A percentile compares a stretch with the other conserved stretches of the same genome.
phyloP scores from a whole-genome alignment of 1,284 basidiomycete genomes.

The Athelia sp. region DNA sequence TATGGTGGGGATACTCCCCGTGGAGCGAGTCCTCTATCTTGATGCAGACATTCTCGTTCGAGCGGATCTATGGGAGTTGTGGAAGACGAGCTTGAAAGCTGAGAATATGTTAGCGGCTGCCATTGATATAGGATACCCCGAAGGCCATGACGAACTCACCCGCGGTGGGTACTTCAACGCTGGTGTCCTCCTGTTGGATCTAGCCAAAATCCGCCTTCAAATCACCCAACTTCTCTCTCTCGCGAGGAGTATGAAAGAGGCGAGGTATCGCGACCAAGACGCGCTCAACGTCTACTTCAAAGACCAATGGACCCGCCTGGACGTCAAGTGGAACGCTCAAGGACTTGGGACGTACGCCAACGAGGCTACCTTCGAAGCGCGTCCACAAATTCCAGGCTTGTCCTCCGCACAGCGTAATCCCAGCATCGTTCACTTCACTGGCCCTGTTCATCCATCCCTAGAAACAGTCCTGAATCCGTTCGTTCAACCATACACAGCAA shows the following conservation, averaged over 20 bases:
- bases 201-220: conserved; percentile 30
- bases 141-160: conserved; percentile 33
- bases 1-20: conserved; percentile 38
- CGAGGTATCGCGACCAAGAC: conserved; percentile 44
- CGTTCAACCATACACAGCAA: conserved; percentile 49
- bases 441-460: conserved; percentile 43
- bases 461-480: conserved; percentile 43
- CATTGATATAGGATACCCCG: conserved; percentile 45
- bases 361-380: conserved; percentile 28
- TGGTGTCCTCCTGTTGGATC: conserved; percentile 48
- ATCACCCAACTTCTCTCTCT: conserved; percentile 21
- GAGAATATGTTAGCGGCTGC: conserved; percentile 38
- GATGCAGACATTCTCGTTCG: conserved; percentile 50
- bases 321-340: conserved; percentile 49
- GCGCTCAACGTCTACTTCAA: conserved; percentile 43
- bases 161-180: conserved; percentile 47
- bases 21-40: conserved; percentile 46
- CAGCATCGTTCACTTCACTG: conserved; percentile 53
- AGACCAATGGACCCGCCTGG: conserved; percentile 33
- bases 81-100: conserved; percentile 39
- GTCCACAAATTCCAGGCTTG: conserved; percentile 23
- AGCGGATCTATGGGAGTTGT: conserved; percentile 34
- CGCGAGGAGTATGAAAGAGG: conserved; percentile 20
- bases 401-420: conserved; percentile 37
- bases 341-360: conserved; percentile 53